Evolutionary conservation across 2,329 filamentous ascomycete species (phyloP).

Genomic region (Ophiocordyceps camponoti-saundersi): DNA sequence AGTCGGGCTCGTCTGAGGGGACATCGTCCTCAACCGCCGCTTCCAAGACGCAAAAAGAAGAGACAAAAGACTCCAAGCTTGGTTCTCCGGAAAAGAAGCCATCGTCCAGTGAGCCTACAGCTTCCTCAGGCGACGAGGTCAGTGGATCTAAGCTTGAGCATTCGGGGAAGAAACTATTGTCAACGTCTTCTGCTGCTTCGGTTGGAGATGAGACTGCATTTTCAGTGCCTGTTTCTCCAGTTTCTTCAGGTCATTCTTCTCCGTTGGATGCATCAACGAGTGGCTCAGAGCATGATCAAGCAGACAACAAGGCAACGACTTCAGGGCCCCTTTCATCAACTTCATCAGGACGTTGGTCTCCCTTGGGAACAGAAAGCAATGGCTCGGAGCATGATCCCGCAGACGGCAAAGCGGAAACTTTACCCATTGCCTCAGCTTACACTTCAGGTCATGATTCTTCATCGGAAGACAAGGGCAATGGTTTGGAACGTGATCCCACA

Average conservation of each 20-base stretch:
- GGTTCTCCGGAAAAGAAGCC: not conserved
- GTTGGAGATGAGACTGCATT: not conserved
- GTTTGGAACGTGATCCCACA: not conserved
- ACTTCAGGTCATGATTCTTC: too few species aligned
- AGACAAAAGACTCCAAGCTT: not conserved
- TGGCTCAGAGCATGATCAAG: too few species aligned
- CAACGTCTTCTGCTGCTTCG: not conserved
- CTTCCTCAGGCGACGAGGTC: not conserved
- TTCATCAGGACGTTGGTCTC: too few species aligned
- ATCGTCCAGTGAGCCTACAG: not conserved
- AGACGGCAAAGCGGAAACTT: too few species aligned
- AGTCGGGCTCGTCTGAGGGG: not conserved
- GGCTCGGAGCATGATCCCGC: too few species aligned
- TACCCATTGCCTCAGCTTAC: too few species aligned
- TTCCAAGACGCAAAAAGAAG: not conserved
- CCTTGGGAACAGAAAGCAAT: too few species aligned
- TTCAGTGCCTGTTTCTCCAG: not conserved
- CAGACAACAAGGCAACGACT: too few species aligned
- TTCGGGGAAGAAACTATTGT: not conserved
- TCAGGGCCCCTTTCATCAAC: too few species aligned
- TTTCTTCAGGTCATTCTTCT: too few species aligned
- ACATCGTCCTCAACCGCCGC: not conserved
- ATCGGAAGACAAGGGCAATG: not conserved
- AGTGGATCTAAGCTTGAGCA: not conserved
- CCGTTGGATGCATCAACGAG: too few species aligned